Base-by-base conservation (phyloP, 139 green algal species). In the Nannochloris sp. region DNA sequence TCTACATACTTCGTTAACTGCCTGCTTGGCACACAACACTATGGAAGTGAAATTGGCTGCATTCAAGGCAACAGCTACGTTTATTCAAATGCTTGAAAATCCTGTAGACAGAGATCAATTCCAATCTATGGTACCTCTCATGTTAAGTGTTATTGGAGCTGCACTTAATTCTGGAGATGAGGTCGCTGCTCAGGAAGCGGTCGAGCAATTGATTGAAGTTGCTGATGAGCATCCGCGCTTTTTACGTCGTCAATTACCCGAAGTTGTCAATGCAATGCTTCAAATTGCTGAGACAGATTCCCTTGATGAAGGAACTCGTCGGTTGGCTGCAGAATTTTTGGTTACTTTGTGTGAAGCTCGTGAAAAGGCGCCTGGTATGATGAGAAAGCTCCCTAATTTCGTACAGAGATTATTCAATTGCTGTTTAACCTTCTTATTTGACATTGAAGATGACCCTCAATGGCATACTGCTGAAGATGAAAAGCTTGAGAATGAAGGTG, bases 161-260 rank as follows among this genome's bases (percentile, higher is more conserved):
- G 76, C 82, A 19, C 72, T 97, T 7, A 85, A 89, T 19, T 64
- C 67, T 3, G 78, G 81, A 4, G 88, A 95, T 14, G 86, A 93
- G 65, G 46, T 47, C 4, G 55, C 71, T 8, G 88, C 86, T 12
- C 87, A 96, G 73, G 82, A 94, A 31, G 87, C 87, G 37, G 77
- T 99, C 3, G 91, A 94, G 77, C 78, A 89, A 80, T 86, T 99
- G 68, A 96, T 99, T 35, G 89, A 96, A 76, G 71, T 93, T 23
- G 94, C 89, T 8, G 94, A 94, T 59, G 70, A 71, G 27, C 81
- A 97, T 61, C 93, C 94, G 5, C 82, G 85, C 37, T 99, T 99
- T 73, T 55, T 99, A 70, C 76, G 90, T 8, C 81, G 75, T 23
- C 81, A 96, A 60, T 79, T 98, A 46, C 54, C 56, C 6, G 75